These are phyloP conservation scores for Mortierella alpina DNA, from an alignment of 192 early-diverging fungal species.

Conservation along the genomic window DNA sequence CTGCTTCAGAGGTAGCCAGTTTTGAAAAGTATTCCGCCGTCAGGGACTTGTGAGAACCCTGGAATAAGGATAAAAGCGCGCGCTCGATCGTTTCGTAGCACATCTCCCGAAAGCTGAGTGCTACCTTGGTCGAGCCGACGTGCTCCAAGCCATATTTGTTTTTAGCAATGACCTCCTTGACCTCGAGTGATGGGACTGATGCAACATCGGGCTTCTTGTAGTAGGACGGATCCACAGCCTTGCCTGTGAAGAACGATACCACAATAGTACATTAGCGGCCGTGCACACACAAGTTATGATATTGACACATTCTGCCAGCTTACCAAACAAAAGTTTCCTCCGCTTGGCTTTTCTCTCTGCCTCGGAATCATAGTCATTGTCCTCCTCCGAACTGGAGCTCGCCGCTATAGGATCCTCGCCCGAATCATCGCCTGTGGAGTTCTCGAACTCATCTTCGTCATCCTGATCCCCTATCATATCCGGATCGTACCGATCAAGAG, in stretches of 20 bases:
- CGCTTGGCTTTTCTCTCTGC: constrained; percentile 42
- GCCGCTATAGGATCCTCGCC: background rate
- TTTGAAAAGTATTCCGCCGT: constrained; percentile 17
- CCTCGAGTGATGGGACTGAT: background rate
- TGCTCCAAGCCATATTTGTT: constrained; percentile 27
- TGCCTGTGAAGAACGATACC: constrained; percentile 4
- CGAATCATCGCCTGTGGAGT: background rate
- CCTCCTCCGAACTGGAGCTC: background rate
- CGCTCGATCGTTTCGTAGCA: constrained; percentile 41
- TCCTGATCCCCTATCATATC: constrained; percentile 22
- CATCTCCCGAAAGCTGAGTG: constrained; percentile 22
- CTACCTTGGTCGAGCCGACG: constrained; percentile 24
- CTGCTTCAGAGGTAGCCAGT: background rate
- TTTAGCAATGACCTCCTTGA: background rate
- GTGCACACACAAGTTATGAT: background rate
- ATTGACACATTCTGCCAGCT: background rate
- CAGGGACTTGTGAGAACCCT: constrained; percentile 26
- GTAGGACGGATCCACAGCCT: constrained; percentile 34
- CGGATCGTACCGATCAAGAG: constrained; percentile 35
- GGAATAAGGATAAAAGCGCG: constrained; percentile 7
- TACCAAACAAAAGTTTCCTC: constrained; percentile 50
- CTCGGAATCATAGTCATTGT: constrained; percentile 36
- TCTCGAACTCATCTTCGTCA: background rate
- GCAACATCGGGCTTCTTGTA: constrained; percentile 19
- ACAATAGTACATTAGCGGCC: background rate